Base-by-base conservation (phyloP, 306 rosid species). In the Fragaria vesca region DNA sequence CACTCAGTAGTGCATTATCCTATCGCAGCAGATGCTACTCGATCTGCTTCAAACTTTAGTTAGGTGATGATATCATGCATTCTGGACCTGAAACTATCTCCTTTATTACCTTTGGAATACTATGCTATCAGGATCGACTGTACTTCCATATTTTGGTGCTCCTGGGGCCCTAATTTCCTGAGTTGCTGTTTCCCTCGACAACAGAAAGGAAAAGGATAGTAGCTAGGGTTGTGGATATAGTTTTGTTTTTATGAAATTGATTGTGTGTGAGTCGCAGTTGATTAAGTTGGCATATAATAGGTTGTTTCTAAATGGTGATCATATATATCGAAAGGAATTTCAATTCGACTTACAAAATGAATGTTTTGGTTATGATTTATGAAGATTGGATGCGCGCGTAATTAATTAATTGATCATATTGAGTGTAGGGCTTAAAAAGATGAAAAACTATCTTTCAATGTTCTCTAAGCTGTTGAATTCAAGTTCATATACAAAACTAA, bases 1-100 rank as follows among this genome's bases (percentile, higher is more conserved):
- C 65, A n/a, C 43, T 62, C 69, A 32, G 45, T 34, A 21, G 34
- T 36, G n/a, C 48, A 36, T 34, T 71, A 72, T 71, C 75, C 61
- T 63, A 18, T 71, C 75, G 42, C 45, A 32, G 69, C 45, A 51
- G 69, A 30, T 61, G 66, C 43, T 32, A 16, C 43, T 63, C 65
- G 28, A 18, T 55, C 67, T 28, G 67, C 38, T 63, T 60, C 38
- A 61, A 61, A 61, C 38, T 61, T 61, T 26, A 26, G 30, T 26
- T 28, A 61, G 34, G 2, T 2, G 48, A 3, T 11, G 48, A 40
- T 40, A 46, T 46, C 50, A 47, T 24, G 65, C 34, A 24, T 58
- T 24, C 16, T 24, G 28, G 61, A 20, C 26, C 11, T 7, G 61
- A 54, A 54, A 54, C n/a, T n/a, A 54, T 54, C 12, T 54, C 61